Base-by-base conservation (phyloP, 2,329 filamentous ascomycete species). In the Cyphellophora attinorum region DNA sequence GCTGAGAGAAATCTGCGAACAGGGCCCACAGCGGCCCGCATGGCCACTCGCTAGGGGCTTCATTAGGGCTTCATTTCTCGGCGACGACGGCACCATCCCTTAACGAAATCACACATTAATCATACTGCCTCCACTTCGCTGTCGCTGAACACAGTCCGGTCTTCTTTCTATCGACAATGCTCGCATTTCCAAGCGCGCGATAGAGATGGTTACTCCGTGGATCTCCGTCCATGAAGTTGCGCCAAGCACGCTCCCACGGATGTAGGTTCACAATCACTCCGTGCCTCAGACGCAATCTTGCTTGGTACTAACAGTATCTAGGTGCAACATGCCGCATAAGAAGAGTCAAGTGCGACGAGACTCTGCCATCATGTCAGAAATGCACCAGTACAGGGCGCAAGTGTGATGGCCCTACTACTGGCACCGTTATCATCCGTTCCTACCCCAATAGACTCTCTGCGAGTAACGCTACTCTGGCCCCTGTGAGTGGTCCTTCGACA, bases 331-430 rank as follows among this genome's bases (percentile, higher is more conserved):
- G 27, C 14, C 14, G 16, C 5, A 31, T 15, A 11, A 12, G 29
- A 11, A 14, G 42, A 11, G 37, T 51, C n/a, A 51, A 51, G 36
- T 51, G 48, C 32, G 57, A 60, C 31, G 56, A 60, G 40, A 38
- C 41, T 2, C 48, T 48, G 6, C 54, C 51, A 3, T 44, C 42
- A 18, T 60, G 57, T 37, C 38, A 46, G 15, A 53, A 53, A 17
- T 60, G 57, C 37, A 39, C 40, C 5, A 50, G 40, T 5, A 56
- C 56, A 3, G 53, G 53, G 6, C 50, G 55, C 5, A 46, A 47
- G 15, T 59, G 57, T 34, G 57, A 59, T 30, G 55, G 57, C 6
- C 29, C 29, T 11, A 5, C n/a, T 6, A 6, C 29, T 11, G 17
- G n/a, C 12, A 31, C n/a, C 6, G n/a, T 31, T n/a, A 17, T 31